Conservation (phyloP, 2,329 filamentous ascomycete genomes). For the Tolypocladium pustulatum region DNA sequence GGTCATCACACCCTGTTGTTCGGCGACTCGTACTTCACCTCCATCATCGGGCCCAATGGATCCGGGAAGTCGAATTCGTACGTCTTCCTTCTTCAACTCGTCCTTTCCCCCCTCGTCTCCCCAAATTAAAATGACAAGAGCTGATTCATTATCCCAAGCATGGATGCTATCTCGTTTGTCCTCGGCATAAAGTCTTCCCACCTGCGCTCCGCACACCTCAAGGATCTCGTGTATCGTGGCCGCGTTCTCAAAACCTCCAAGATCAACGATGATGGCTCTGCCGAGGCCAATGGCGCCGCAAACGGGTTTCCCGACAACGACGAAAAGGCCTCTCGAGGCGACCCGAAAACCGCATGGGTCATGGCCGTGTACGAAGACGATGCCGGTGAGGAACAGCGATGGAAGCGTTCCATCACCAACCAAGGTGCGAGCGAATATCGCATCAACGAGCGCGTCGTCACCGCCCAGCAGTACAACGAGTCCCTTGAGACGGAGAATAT, state of each 20-base stretch:
- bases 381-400: conserved; percentile 84
- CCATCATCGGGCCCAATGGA: conserved; percentile 98
- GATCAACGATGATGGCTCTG: conserved; percentile 85
- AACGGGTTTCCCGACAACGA: conserved; percentile 53
- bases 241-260: conserved; percentile 86
- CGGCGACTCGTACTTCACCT: conserved; percentile 97
- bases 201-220: conserved; percentile 83
- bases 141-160: conserved; percentile 40
- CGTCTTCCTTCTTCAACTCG: conserved; percentile 21
- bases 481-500: conserved; percentile 91
- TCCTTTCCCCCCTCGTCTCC: neutral
- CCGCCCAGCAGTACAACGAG: conserved; percentile 86
- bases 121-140: neutral
- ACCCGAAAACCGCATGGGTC: conserved; percentile 94
- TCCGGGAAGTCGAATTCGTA: conserved; percentile 98
- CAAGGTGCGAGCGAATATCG: conserved; percentile 88
- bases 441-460: conserved; percentile 87
- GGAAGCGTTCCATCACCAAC: conserved; percentile 90
- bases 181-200: conserved; percentile 98
- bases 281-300: conserved; percentile 47
- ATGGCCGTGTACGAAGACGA: conserved; percentile 99
- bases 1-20: conserved; percentile 91
- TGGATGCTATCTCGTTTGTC: conserved; percentile 99
- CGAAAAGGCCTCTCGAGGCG: conserved; percentile 58
- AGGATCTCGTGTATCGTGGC: conserved; percentile 92